Percentiles rank a stretch among this genome's conserved stretches.
phyloP scores from a whole-genome alignment of 2,329 filamentous ascomycete genomes.

The Chaetomiaceae sp. region DNA sequence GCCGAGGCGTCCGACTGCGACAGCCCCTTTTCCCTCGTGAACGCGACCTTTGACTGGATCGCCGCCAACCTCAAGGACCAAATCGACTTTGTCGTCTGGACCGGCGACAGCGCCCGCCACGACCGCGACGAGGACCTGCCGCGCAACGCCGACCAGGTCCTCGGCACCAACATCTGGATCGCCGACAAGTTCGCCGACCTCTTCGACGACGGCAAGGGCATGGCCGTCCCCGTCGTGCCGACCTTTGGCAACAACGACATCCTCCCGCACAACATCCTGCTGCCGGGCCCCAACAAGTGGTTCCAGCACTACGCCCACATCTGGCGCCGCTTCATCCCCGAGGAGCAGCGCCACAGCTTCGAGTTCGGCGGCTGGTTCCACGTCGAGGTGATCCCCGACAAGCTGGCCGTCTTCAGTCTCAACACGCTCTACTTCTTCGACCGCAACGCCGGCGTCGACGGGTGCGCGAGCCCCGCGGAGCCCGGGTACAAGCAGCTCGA shows the following conservation, averaged over 20 bases:
- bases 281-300: slow-evolving; percentile 81
- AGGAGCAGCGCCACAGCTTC: slow-evolving; percentile 87
- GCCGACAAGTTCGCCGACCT: slow-evolving; percentile 71
- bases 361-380: slow-evolving; percentile 92
- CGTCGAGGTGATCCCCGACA: slow-evolving; percentile 81
- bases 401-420: slow-evolving; percentile 84
- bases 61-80: slow-evolving; percentile 68
- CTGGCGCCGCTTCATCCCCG: slow-evolving; percentile 85
- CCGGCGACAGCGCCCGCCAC: slow-evolving; percentile 83
- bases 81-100: slow-evolving; percentile 91
- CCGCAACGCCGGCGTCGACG: slow-evolving; percentile 89
- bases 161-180: slow-evolving; percentile 69
- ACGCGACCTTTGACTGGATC: slow-evolving; percentile 90
- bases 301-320: slow-evolving; percentile 71
- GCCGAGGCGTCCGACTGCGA: slow-evolving; percentile 88
- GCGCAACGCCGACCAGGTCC: slow-evolving; percentile 69
- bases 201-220: slow-evolving; percentile 58
- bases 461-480: slow-evolving; percentile 72
- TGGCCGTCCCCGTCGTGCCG: slow-evolving; percentile 76
- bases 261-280: slow-evolving; percentile 91
- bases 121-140: slow-evolving; percentile 81
- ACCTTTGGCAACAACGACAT: slow-evolving; percentile 98
- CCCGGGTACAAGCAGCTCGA: slow-evolving; percentile 94
- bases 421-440: slow-evolving; percentile 97
- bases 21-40: slow-evolving; percentile 71